Evolutionary conservation across 2,329 filamentous ascomycete genomes (phyloP).

Genomic region (Nothomitra cinnamomea): DNA sequence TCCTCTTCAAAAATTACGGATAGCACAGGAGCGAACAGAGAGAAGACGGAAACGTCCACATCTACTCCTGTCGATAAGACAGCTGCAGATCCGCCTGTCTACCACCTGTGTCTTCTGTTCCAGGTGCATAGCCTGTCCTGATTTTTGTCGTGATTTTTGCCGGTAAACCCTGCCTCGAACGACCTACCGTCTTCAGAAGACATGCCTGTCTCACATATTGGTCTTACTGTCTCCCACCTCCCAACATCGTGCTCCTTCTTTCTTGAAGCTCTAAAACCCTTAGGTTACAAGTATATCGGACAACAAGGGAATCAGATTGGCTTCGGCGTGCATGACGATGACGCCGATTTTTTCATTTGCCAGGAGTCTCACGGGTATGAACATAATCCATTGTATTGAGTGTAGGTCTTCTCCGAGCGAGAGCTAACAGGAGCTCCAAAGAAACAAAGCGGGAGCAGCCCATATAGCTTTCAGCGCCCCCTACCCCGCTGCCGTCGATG

Average conservation of each 20-base stretch:
- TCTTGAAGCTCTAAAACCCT: conserved; percentile 57
- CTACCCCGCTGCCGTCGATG: conserved; percentile 45
- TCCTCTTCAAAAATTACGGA: too few relatives aligned
- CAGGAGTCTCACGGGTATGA: conserved; percentile 41
- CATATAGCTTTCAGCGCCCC: conserved; percentile 53
- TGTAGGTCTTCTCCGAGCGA: background rate
- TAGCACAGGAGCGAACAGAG: too few relatives aligned
- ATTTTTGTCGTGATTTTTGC: too few relatives aligned
- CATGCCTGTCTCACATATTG: conserved; percentile 47
- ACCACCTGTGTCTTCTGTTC: too few relatives aligned
- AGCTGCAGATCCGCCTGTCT: too few relatives aligned
- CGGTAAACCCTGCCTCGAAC: too few relatives aligned
- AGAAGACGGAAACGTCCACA: too few relatives aligned
- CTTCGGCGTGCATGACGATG: conserved; percentile 33
- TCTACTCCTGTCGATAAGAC: too few relatives aligned
- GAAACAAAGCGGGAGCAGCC: conserved; percentile 22
- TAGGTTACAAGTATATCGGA: conserved; percentile 57
- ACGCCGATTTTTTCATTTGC: conserved; percentile 44
- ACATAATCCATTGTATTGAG: background rate
- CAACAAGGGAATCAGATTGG: conserved; percentile 43
- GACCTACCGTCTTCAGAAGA: background rate
- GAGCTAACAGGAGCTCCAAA: background rate
- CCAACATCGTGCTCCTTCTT: conserved; percentile 72
- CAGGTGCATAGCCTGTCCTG: too few relatives aligned
- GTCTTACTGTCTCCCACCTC: conserved; percentile 57